phyloP scores from a whole-genome alignment of 306 rosid genomes.

The Rosa multiflora region DNA sequence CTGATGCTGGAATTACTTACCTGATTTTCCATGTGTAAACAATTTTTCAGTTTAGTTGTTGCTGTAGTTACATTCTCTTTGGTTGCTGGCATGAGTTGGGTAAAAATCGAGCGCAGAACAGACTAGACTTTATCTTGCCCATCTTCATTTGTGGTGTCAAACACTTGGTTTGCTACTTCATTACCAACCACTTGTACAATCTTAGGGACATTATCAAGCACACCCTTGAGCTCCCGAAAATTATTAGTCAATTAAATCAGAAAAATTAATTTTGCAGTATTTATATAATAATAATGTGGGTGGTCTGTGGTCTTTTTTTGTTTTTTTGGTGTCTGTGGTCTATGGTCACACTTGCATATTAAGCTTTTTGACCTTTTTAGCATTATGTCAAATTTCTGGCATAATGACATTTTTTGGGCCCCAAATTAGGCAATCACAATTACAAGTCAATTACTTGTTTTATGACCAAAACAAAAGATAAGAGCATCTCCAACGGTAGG shows the following conservation, averaged over 20 bases:
- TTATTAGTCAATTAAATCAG: neutral
- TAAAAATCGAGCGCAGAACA: too few species aligned
- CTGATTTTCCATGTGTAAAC: slow-evolving; percentile 64
- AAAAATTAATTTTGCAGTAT: neutral
- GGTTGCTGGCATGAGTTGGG: too few species aligned
- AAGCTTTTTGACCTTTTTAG: slow-evolving; percentile 2
- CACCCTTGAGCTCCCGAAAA: slow-evolving; percentile 71
- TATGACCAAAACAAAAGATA: slow-evolving; percentile 3
- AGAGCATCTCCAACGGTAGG: too few species aligned
- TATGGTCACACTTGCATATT: neutral
- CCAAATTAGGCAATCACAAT: neutral
- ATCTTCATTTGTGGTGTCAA: too few species aligned
- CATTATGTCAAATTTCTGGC: neutral
- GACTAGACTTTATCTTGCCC: too few species aligned
- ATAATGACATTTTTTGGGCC: neutral
- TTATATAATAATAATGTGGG: neutral
- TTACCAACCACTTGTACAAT: too few species aligned
- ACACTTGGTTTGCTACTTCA: too few species aligned
- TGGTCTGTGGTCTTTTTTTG: too few species aligned
- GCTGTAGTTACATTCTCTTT: slow-evolving; percentile 41
- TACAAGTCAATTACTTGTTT: neutral
- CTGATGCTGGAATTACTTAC: slow-evolving; percentile 25
- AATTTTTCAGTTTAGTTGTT: slow-evolving; percentile 54
- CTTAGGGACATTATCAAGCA: slow-evolving; percentile 9
- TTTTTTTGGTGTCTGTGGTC: neutral